Evolutionary conservation across 2,329 filamentous ascomycete species (phyloP).

Genomic region (Colletotrichum australisinense): DNA sequence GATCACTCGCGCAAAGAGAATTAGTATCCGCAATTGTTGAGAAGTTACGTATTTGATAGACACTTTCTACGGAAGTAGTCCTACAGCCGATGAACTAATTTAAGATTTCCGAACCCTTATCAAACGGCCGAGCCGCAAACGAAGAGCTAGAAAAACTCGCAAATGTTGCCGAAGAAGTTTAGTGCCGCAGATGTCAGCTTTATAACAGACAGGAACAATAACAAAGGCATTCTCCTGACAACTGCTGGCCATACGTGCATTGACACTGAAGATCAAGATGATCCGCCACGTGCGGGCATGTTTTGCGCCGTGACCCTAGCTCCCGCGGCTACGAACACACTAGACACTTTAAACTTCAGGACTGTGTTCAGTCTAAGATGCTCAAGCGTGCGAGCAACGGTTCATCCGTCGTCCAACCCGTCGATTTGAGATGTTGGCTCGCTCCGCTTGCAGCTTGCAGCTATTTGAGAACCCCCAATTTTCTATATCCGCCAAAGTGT

Average conservation of each 20-base stretch:
- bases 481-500: not conserved
- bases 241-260: not conserved
- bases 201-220: not conserved
- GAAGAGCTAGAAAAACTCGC: not conserved
- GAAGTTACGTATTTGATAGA: not conserved
- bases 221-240: not conserved
- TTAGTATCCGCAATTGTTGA: constrained; percentile 23
- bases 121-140: not conserved
- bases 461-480: not conserved
- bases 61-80: not conserved
- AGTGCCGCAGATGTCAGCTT: not conserved
- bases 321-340: not conserved
- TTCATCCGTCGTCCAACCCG: not conserved
- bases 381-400: not conserved
- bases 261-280: not conserved
- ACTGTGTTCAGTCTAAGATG: constrained; percentile 8
- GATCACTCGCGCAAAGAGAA: not conserved
- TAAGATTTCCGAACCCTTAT: not conserved
- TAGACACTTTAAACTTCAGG: constrained; percentile 13
- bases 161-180: not conserved
- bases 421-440: not conserved
- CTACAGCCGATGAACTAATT: no score
- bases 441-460: not conserved
- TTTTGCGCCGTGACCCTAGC: constrained; percentile 8
- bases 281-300: constrained; percentile 4